These are phyloP conservation scores for Ophioceras dolichostomum DNA, from an alignment of 2,329 filamentous ascomycete genomes.

Conservation along the genomic window DNA sequence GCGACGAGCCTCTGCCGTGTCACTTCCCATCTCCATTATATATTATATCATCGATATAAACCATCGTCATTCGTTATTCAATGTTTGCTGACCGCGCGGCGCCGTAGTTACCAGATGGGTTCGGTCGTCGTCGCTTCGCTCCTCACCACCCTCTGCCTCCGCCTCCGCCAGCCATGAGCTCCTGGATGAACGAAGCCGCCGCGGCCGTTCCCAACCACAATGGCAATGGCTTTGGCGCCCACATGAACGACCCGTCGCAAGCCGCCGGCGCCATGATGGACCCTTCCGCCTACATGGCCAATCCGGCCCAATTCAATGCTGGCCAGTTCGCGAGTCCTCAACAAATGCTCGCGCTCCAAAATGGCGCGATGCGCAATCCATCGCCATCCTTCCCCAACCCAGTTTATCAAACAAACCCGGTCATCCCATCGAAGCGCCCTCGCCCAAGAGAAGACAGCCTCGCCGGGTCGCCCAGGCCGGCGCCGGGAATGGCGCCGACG, in stretches of 20 bases:
- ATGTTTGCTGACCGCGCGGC: conserved; percentile 27
- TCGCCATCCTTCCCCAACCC: conserved; percentile 69
- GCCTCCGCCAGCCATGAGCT: conserved; percentile 49
- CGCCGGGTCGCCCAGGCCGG: conserved; percentile 68
- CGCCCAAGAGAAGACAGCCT: conserved; percentile 74
- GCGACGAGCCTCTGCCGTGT: conserved; percentile 31
- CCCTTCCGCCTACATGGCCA: conserved; percentile 50
- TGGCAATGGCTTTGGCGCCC: conserved; percentile 51
- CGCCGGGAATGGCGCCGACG: conserved; percentile 59
- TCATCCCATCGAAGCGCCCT: conserved; percentile 83
- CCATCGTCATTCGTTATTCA: conserved; percentile 20
- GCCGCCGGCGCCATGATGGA: conserved; percentile 49
- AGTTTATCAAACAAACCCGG: conserved; percentile 70
- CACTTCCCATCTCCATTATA: conserved; percentile 26
- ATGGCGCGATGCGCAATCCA: conserved; percentile 71
- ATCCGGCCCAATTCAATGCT: conserved; percentile 45
- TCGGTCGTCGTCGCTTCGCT: conserved; percentile 11
- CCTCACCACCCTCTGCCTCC: conserved; percentile 6
- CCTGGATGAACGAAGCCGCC: conserved; percentile 59
- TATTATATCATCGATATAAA: conserved; percentile 28
- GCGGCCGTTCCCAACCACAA: conserved; percentile 48
- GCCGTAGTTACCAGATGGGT: conserved; percentile 31
- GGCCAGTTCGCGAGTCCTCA: conserved; percentile 43
- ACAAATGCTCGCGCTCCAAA: conserved; percentile 57
- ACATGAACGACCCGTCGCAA: conserved; percentile 45